These are phyloP conservation scores for Dalechampia spathulata DNA, from an alignment of 441 rosid species.

Conservation along the genomic window DNA sequence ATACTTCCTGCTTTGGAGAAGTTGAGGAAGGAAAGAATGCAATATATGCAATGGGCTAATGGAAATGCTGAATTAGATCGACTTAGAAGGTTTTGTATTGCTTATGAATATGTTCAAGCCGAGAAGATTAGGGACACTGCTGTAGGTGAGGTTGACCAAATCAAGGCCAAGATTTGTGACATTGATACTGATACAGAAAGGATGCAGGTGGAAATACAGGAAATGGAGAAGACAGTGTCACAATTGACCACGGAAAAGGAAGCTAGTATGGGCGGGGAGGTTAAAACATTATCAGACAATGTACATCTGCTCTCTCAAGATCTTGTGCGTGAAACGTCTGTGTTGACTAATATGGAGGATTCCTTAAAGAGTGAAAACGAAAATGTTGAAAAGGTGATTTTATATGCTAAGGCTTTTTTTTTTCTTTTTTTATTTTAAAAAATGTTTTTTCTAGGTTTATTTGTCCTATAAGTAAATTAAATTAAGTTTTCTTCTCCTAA, in stretches of 20 bases:
- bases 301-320: conserved; percentile 72
- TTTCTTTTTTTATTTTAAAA: too few relatives aligned
- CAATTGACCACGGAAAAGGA: conserved; percentile 73
- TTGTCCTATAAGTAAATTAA: not conserved
- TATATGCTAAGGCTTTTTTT: not conserved
- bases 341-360: conserved; percentile 71
- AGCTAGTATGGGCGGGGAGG: conserved; percentile 93
- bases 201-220: conserved; percentile 41
- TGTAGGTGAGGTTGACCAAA: conserved; percentile 51
- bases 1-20: conserved; percentile 94
- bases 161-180: conserved; percentile 45
- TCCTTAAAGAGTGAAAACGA: conserved; percentile 61
- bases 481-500: not conserved
- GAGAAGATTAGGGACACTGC: conserved; percentile 71
- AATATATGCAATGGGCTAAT: conserved; percentile 98
- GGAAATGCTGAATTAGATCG: conserved; percentile 85
- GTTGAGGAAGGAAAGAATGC: conserved; percentile 80
- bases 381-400: conserved; percentile 68
- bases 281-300: conserved; percentile 57
- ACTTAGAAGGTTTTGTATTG: conserved; percentile 82
- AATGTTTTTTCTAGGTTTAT: conserved; percentile 7
- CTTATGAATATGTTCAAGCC: conserved; percentile 84
- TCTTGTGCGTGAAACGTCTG: conserved; percentile 68
- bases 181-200: conserved; percentile 49
- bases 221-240: conserved; percentile 55